Percentiles rank a stretch among this genome's conserved stretches.
Conservation (phyloP, 2,329 filamentous ascomycete genomes). For the Arthrobotrys conoides region DNA sequence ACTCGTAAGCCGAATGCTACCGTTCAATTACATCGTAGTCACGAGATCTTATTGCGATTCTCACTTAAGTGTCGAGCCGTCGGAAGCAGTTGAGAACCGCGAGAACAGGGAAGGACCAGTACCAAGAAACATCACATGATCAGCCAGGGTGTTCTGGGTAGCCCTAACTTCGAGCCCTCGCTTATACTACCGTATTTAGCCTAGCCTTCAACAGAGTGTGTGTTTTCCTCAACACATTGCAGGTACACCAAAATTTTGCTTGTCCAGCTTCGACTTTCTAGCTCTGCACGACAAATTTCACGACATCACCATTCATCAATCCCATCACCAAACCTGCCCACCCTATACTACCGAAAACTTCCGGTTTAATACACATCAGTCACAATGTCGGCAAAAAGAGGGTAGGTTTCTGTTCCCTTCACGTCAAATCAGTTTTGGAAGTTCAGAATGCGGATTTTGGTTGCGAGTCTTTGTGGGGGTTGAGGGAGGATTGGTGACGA, state of each 20-base stretch:
- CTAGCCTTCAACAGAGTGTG: neutral
- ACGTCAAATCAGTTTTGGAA: neutral
- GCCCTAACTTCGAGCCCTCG: conserved; percentile 59
- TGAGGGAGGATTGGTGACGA: conserved; percentile 12
- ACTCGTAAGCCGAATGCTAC: too few relatives aligned
- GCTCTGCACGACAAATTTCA: conserved; percentile 12
- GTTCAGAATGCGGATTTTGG: neutral
- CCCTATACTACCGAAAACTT: neutral
- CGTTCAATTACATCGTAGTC: too few relatives aligned
- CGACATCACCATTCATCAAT: conserved; percentile 16
- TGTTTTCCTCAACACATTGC: conserved; percentile 32
- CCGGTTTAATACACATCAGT: conserved; percentile 41
- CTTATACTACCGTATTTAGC: conserved; percentile 22
- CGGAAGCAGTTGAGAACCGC: too few relatives aligned
- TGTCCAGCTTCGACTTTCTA: neutral
- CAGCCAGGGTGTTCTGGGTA: conserved; percentile 10
- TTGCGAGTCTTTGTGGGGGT: conserved; percentile 2
- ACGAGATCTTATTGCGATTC: neutral
- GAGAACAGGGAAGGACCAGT: too few relatives aligned
- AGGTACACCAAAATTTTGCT: conserved; percentile 41
- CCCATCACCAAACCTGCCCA: neutral
- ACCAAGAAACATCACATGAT: conserved; percentile 5
- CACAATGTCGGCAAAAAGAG: conserved; percentile 59
- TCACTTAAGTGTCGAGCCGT: too few relatives aligned
- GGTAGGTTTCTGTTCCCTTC: conserved; percentile 36